phyloP scores from a whole-genome alignment of 495 filamentous ascomycete genomes.

The Wilcoxina mikolae region DNA sequence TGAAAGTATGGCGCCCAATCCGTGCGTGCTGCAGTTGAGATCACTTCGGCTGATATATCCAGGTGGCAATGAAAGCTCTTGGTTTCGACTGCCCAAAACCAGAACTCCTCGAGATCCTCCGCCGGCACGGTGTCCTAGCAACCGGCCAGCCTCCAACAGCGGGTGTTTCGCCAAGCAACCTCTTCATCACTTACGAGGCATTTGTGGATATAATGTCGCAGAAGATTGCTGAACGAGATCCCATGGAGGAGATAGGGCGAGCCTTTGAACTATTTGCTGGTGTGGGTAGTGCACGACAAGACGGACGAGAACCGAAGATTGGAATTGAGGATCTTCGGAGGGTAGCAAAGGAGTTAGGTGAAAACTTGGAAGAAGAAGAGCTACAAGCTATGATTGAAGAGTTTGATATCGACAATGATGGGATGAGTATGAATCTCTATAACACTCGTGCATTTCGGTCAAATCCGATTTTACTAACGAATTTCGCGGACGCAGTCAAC shows the following conservation, averaged over 20 bases:
- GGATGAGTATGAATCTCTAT: conserved; percentile 37
- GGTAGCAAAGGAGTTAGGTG: conserved; percentile 81
- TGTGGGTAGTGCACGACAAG: conserved; percentile 30
- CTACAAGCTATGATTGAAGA: conserved; percentile 93
- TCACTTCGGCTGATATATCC: neutral
- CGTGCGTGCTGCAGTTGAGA: neutral
- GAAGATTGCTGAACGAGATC: conserved; percentile 67
- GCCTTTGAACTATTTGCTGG: conserved; percentile 85
- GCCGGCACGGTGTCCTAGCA: conserved; percentile 46
- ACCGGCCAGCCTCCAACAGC: conserved; percentile 34
- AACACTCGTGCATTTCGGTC: too few species aligned
- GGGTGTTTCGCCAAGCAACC: conserved; percentile 19
- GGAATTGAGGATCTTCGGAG: conserved; percentile 68
- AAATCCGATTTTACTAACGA: neutral
- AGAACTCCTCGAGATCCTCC: conserved; percentile 62
- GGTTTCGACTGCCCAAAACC: conserved; percentile 80
- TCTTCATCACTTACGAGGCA: conserved; percentile 54
- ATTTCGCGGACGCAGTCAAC: conserved; percentile 56
- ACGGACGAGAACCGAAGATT: conserved; percentile 38
- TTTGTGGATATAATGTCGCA: conserved; percentile 69
- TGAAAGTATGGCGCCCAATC: conserved; percentile 47
- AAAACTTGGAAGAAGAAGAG: conserved; percentile 84
- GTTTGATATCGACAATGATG: conserved; percentile 89
- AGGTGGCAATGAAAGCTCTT: conserved; percentile 70
- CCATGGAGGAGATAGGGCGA: conserved; percentile 75